Evolutionary conservation across 768 basidiomycete genomes (phyloP).

Genomic region (Auricularia sp.): DNA sequence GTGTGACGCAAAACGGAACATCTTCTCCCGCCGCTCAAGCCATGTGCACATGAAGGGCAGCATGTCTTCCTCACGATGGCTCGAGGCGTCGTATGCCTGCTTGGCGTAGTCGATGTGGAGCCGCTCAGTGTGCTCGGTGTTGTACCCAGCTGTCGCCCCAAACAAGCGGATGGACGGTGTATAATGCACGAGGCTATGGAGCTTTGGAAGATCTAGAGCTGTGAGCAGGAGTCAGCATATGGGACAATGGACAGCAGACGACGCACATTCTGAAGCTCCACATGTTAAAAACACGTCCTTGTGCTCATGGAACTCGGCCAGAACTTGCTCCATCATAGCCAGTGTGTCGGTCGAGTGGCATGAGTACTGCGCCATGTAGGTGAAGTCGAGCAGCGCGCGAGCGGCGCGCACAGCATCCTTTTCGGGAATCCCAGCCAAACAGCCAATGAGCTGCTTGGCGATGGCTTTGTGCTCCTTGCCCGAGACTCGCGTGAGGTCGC

Average conservation of each 20-base stretch:
- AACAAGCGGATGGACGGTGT: slow-evolving; percentile 10
- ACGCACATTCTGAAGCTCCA: slow-evolving; percentile 4
- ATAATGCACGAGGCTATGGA: slow-evolving; percentile 14
- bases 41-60: neutral
- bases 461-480: too few relatives aligned
- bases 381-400: slow-evolving; percentile 18
- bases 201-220: slow-evolving; percentile 25
- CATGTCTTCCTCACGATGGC: neutral
- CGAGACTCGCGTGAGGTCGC: too few relatives aligned
- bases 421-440: too few relatives aligned
- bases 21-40: neutral
- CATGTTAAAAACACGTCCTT: slow-evolving; percentile 7
- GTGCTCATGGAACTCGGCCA: slow-evolving; percentile 8
- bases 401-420: neutral
- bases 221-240: neutral
- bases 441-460: too few relatives aligned
- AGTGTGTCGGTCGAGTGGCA: slow-evolving; percentile 10
- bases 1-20: neutral
- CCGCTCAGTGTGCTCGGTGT: neutral
- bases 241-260: neutral
- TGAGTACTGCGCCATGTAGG: slow-evolving; percentile 16
- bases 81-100: neutral
- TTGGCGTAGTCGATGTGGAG: neutral
- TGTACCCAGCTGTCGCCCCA: slow-evolving; percentile 7
- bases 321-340: neutral